A percentile compares a stretch with the other conserved stretches of the same genome.
Conservation (phyloP, 2,329 filamentous ascomycete genomes). For the Alternaria sp. region DNA sequence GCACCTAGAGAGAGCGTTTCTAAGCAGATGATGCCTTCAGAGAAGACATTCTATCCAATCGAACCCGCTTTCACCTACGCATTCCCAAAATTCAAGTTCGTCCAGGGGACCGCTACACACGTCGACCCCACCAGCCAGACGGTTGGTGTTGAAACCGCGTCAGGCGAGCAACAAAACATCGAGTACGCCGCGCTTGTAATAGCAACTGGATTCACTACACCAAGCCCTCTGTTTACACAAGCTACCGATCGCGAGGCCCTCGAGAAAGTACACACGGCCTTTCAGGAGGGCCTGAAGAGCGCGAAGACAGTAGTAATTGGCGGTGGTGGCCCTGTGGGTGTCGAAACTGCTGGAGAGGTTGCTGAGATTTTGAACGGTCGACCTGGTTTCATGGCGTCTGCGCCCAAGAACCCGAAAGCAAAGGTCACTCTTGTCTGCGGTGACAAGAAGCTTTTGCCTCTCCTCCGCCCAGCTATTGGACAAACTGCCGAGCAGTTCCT, state of each 20-base stretch:
- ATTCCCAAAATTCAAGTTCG: constrained; percentile 59
- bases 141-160: constrained; percentile 51
- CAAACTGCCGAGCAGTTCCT: constrained; percentile 60
- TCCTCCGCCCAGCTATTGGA: constrained; percentile 54
- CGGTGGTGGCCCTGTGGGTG: constrained; percentile 60
- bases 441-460: constrained; percentile 55
- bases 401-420: constrained; percentile 51
- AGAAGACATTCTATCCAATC: constrained; percentile 63
- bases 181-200: constrained; percentile 65
- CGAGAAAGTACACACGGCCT: constrained; percentile 46
- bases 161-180: constrained; percentile 48
- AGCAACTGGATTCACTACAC: constrained; percentile 63
- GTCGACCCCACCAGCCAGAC: constrained; percentile 58
- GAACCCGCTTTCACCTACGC: constrained; percentile 62
- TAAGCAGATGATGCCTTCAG: constrained; percentile 58
- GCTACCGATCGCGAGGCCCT: constrained; percentile 41
- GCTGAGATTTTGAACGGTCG: constrained; percentile 54
- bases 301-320: constrained; percentile 59
- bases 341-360: constrained; percentile 62
- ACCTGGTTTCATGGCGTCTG: constrained; percentile 48
- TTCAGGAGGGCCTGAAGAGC: constrained; percentile 47
- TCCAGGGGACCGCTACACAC: constrained; percentile 60
- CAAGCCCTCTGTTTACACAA: constrained; percentile 57
- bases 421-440: constrained; percentile 58
- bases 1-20: constrained; percentile 64